Evolutionary conservation across 495 filamentous ascomycete genomes (phyloP).

Genomic region (Amphirosellinia nigrospora): DNA sequence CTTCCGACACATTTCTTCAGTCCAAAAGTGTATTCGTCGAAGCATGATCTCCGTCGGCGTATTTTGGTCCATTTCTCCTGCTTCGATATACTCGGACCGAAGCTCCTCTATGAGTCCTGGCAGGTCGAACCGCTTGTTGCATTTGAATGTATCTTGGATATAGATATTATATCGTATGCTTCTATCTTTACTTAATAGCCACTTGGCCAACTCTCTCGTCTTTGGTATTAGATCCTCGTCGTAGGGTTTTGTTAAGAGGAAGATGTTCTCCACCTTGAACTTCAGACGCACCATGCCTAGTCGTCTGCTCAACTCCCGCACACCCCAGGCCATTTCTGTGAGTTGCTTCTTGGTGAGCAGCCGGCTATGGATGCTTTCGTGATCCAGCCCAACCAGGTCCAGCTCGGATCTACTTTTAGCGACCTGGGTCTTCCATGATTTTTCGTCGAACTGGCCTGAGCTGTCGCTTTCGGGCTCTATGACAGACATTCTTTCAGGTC

Average conservation of each 20-base stretch:
- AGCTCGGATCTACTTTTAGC: conserved; percentile 36
- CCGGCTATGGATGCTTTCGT: conserved; percentile 49
- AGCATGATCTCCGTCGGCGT: conserved; percentile 58
- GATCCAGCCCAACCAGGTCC: conserved; percentile 34
- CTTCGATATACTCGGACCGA: conserved; percentile 36
- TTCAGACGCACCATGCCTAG: conserved; percentile 79
- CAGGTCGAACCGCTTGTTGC: conserved; percentile 74
- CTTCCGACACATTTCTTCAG: conserved; percentile 72
- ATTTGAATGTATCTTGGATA: conserved; percentile 75
- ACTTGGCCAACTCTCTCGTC: conserved; percentile 77
- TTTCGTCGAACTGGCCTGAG: conserved; percentile 52
- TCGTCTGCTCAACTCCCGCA: conserved; percentile 86
- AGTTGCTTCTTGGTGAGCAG: conserved; percentile 92
- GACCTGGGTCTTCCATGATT: conserved; percentile 48
- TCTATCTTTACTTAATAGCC: conserved; percentile 82
- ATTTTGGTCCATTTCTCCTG: conserved; percentile 32
- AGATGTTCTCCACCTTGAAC: conserved; percentile 80
- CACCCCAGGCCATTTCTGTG: conserved; percentile 94
- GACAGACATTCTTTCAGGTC: conserved; percentile 12
- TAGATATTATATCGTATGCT: conserved; percentile 75
- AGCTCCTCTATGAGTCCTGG: conserved; percentile 61
- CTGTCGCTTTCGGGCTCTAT: conserved; percentile 38
- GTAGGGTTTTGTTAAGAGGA: conserved; percentile 87
- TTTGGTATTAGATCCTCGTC: conserved; percentile 81
- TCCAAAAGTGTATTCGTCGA: conserved; percentile 80